A percentile compares a stretch with the other conserved stretches of the same genome.
These are phyloP conservation scores for Neocatenulostroma microsporum DNA, from an alignment of 2,329 filamentous ascomycete genomes.

Conservation along the genomic window DNA sequence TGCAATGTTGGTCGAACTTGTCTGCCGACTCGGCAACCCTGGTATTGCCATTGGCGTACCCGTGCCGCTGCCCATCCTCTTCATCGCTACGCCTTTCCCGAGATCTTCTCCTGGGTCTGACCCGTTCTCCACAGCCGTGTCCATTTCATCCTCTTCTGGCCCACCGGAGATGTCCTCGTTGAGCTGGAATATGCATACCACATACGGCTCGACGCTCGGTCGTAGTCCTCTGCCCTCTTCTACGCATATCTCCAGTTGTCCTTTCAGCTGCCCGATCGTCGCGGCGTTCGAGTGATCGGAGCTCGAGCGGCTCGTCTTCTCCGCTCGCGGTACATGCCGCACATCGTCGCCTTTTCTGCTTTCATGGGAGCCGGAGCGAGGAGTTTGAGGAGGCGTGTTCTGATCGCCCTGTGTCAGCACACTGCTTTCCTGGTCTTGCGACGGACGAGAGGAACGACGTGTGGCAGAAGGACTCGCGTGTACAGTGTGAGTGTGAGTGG, in stretches of 20 bases:
- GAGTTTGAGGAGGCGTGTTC: conserved; percentile 88
- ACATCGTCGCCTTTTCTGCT: conserved; percentile 32
- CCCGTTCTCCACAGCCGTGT: conserved; percentile 23
- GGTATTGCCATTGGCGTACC: conserved; percentile 88
- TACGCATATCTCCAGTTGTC: conserved; percentile 85
- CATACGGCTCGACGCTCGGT: conserved; percentile 81
- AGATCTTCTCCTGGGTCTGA: conserved; percentile 50
- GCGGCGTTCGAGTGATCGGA: conserved; percentile 22
- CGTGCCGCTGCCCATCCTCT: conserved; percentile 63
- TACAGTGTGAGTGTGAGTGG: conserved; percentile 47
- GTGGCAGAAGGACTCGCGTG: conserved; percentile 44
- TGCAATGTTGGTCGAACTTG: conserved; percentile 80
- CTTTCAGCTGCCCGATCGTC: conserved; percentile 65
- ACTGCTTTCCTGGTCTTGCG: conserved; percentile 55
- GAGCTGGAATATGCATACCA: conserved; percentile 92
- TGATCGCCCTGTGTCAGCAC: conserved; percentile 84
- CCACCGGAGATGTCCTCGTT: conserved; percentile 93
- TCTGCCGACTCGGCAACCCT: conserved; percentile 83
- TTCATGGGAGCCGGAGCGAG: conserved; percentile 71
- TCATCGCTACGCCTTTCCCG: conserved; percentile 43
- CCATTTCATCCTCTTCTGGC: conserved; percentile 55
- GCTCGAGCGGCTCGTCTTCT: conserved; percentile 27
- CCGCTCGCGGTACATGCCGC: conserved; percentile 30
- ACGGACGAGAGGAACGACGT: conserved; percentile 42
- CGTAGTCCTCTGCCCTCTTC: conserved; percentile 74